These are phyloP conservation scores for Cercophora scortea DNA, from an alignment of 495 filamentous ascomycete genomes.

Conservation along the genomic window DNA sequence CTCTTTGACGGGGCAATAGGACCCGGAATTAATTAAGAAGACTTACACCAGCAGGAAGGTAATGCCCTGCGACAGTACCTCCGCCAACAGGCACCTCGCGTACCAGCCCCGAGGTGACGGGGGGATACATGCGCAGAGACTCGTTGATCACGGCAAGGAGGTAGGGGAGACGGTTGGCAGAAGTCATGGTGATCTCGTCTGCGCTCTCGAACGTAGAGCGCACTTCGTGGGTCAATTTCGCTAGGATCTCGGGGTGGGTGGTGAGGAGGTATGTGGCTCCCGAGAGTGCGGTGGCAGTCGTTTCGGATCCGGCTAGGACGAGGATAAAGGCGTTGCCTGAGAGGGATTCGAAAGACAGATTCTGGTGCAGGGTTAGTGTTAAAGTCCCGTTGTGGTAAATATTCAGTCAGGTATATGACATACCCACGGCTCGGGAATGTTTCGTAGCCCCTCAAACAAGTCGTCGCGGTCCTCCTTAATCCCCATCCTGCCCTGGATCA, in stretches of 20 bases:
- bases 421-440: not conserved
- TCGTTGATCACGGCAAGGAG: slow-evolving; percentile 50
- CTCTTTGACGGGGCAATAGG: not conserved
- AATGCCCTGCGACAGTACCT: slow-evolving; percentile 33
- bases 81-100: slow-evolving; percentile 38
- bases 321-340: slow-evolving; percentile 7
- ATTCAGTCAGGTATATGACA: not conserved
- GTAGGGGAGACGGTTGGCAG: slow-evolving; percentile 38
- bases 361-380: too few relatives aligned
- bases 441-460: slow-evolving; percentile 1
- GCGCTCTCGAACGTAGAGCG: slow-evolving; percentile 33
- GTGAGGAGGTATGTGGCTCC: slow-evolving; percentile 43
- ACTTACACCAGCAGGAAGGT: slow-evolving; percentile 30
- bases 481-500: not conserved
- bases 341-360: slow-evolving; percentile 1
- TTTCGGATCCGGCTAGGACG: slow-evolving; percentile 35
- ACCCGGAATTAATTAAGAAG: too few relatives aligned
- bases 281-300: slow-evolving; percentile 45
- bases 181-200: slow-evolving; percentile 39
- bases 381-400: too few relatives aligned
- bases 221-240: slow-evolving; percentile 40
- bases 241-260: slow-evolving; percentile 29
- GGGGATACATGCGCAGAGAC: slow-evolving; percentile 47
- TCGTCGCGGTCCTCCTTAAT: slow-evolving; percentile 1
- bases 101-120: slow-evolving; percentile 33